Evolutionary conservation across 2,329 filamentous ascomycete species (phyloP), one percentile per base, ranked within the genome.

Genomic region (Scytalidium sp.): DNA sequence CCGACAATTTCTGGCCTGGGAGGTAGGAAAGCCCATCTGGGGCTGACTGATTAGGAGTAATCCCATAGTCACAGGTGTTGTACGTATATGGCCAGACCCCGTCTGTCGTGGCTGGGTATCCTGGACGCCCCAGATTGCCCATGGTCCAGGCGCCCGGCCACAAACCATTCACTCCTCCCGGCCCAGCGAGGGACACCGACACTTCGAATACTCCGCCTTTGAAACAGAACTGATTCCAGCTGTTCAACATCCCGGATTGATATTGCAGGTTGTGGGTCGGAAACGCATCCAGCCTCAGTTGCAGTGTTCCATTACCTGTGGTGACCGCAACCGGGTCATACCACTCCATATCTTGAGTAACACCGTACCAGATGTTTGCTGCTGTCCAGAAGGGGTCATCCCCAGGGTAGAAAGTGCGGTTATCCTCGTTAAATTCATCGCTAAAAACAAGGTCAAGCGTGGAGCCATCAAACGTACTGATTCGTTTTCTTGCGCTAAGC

Each of bases 31-130:
- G 67, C 19, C 85, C 85, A 60, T 85, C 83, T 1, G 76, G 70
- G 17, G 80, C 77, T 51, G 83, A 87, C 61, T 88, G 85, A 58
- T 88, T 88, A 1, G 83, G 75, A 2, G 85, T 88, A 53, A 88
- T 88, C 9, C 85, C 85, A 19, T 75, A 72, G 61, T 88, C 76
- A 56, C 76, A 80, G 27, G 67, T 66, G 45, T 74, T 64, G 57
- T 80, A 80, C 0, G 75, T 79, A 55, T 79, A 80, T 2, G 76
- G 76, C 76, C 76, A 80, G 50, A 78, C 62, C 5, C 76, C 76
- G 19, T 80, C 76, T 1, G 75, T 79, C 1, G 75, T 78, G 2
- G 74, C 66, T 25, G 73, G 63, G 53, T 77, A 78, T 32, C 76
- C 76, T 17, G 76, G 76, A 25, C 75, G 65, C 3, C 75, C 76